Conservation (phyloP, 495 filamentous ascomycete species). For the Talaromyces stipitatus region DNA sequence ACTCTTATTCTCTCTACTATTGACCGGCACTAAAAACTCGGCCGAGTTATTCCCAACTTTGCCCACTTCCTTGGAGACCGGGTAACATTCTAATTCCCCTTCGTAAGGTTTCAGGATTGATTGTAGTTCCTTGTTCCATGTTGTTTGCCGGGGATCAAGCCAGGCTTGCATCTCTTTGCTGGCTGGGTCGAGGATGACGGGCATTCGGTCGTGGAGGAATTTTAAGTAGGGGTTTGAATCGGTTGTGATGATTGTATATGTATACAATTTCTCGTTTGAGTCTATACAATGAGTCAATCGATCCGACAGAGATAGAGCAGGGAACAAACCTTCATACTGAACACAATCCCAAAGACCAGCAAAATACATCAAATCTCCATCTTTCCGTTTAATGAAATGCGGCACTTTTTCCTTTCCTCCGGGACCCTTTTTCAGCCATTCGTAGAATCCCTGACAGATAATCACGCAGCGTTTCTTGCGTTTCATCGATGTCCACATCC, state of each 20-base stretch:
- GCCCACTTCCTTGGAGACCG: slow-evolving; percentile 81
- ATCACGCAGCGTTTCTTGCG: slow-evolving; percentile 79
- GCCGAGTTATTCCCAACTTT: slow-evolving; percentile 93
- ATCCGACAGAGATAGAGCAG: neutral
- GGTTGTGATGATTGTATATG: slow-evolving; percentile 90
- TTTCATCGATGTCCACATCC: slow-evolving; percentile 93
- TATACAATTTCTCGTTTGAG: slow-evolving; percentile 62
- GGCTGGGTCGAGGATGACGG: slow-evolving; percentile 77
- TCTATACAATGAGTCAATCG: slow-evolving; percentile 14
- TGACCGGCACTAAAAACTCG: slow-evolving; percentile 71
- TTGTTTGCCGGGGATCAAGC: slow-evolving; percentile 64
- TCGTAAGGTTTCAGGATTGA: slow-evolving; percentile 64
- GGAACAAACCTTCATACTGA: slow-evolving; percentile 57
- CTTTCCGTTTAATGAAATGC: slow-evolving; percentile 71
- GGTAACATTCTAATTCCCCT: slow-evolving; percentile 77
- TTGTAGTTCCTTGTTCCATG: slow-evolving; percentile 77
- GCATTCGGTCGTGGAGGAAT: slow-evolving; percentile 93
- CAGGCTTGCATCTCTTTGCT: slow-evolving; percentile 64
- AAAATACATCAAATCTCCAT: slow-evolving; percentile 78
- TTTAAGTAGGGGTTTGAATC: slow-evolving; percentile 67
- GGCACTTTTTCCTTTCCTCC: slow-evolving; percentile 73
- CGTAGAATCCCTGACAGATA: slow-evolving; percentile 86
- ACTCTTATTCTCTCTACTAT: slow-evolving; percentile 76
- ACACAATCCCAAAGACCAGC: slow-evolving; percentile 92
- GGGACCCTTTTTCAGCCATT: slow-evolving; percentile 79